phyloP scores from a whole-genome alignment of 2,329 filamentous ascomycete species.

The Atkinsonella hypoxylon region DNA sequence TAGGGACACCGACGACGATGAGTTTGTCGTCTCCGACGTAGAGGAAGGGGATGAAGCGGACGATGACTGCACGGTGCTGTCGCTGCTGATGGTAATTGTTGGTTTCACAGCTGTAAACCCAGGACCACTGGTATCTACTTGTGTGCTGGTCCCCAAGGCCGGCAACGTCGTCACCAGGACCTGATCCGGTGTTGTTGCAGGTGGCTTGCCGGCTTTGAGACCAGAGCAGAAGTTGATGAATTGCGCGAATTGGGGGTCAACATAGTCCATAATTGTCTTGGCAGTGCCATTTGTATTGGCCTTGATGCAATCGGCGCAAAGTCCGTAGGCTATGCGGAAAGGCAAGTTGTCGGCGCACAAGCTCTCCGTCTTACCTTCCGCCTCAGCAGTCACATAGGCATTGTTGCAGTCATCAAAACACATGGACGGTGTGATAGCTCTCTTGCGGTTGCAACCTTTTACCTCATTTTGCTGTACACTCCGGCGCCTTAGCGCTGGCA shows the following conservation, averaged over 20 bases:
- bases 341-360: conserved; percentile 33
- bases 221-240: conserved; percentile 34
- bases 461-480: not conserved
- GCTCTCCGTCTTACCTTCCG: conserved; percentile 30
- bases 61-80: not conserved
- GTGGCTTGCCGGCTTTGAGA: conserved; percentile 9
- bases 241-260: conserved; percentile 28
- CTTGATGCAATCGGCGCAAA: conserved; percentile 32
- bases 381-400: conserved; percentile 36
- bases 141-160: conserved; percentile 14
- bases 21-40: not conserved
- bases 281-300: conserved; percentile 15
- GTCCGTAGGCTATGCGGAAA: conserved; percentile 25
- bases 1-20: not conserved
- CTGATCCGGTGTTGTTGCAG: conserved; percentile 6
- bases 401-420: conserved; percentile 45
- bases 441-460: conserved; percentile 20
- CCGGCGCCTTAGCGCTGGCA: not conserved
- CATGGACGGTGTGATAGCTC: conserved; percentile 28
- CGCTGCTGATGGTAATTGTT: not conserved
- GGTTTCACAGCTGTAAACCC: conserved; percentile 12
- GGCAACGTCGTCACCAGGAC: conserved; percentile 15
- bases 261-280: conserved; percentile 20
- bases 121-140: conserved; percentile 13
- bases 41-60: not conserved